Evolutionary conservation across 208 protist species (phyloP).

Genomic region (Leishmania mexicana): DNA sequence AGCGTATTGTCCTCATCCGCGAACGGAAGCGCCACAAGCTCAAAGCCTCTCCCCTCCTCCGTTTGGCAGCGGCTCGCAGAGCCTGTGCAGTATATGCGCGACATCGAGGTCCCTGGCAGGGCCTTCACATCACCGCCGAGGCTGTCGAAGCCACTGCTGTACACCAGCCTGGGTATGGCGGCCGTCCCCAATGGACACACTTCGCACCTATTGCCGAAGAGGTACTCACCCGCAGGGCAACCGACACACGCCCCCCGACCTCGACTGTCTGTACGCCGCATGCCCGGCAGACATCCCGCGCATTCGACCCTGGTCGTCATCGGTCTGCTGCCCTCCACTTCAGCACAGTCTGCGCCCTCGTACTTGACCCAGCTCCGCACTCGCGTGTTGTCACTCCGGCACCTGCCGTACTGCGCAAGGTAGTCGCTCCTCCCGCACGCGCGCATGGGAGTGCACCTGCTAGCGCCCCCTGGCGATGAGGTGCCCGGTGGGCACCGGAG

Average conservation of each 20-base stretch:
- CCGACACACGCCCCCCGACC: not conserved
- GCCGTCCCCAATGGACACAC: conserved; percentile 8
- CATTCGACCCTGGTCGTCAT: not conserved
- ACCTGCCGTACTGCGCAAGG: not conserved
- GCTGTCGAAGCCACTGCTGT: conserved; percentile 12
- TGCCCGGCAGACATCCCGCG: conserved; percentile 13
- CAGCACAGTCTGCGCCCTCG: not conserved
- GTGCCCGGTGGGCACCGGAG: not conserved
- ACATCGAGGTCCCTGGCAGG: not conserved
- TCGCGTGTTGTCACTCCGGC: conserved; percentile 3
- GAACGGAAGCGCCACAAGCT: conserved; percentile 6
- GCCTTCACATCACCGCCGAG: not conserved
- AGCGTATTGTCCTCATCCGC: not conserved
- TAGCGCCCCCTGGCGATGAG: not conserved
- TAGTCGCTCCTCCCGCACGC: conserved; percentile 4
- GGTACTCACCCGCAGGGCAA: not conserved
- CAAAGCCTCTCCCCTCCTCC: not conserved
- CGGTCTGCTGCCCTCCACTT: not conserved
- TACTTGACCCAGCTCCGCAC: conserved; percentile 9
- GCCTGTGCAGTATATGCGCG: not conserved
- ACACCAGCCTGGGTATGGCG: not conserved
- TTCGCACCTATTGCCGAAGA: not conserved
- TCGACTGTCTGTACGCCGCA: not conserved
- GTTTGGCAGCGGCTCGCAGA: not conserved
- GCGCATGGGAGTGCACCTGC: not conserved